These are phyloP conservation scores for Nakataea oryzae DNA, from an alignment of 2,329 filamentous ascomycete species.

Conservation along the genomic window DNA sequence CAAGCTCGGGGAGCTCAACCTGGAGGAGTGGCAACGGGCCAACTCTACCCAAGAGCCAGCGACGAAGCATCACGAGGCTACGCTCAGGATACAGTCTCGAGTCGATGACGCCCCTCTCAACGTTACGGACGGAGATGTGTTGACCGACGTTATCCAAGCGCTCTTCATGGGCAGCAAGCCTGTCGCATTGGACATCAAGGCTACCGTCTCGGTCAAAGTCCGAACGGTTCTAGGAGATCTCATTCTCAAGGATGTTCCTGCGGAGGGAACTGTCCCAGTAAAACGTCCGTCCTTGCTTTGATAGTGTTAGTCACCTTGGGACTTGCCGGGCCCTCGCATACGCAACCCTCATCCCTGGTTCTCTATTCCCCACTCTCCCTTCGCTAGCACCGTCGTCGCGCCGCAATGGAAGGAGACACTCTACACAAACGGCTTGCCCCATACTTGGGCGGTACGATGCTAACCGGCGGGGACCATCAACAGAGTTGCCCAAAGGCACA, in stretches of 20 bases:
- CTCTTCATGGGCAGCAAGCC: constrained; percentile 64
- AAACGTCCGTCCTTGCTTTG: constrained; percentile 74
- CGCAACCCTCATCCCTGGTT: background rate
- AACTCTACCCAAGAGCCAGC: constrained; percentile 63
- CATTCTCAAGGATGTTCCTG: constrained; percentile 73
- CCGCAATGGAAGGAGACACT: too few species aligned
- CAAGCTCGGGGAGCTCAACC: constrained; percentile 71
- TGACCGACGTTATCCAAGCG: constrained; percentile 70
- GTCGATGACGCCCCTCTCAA: constrained; percentile 72
- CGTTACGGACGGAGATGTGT: constrained; percentile 69
- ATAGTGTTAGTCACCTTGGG: constrained; percentile 26
- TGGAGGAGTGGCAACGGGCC: constrained; percentile 69
- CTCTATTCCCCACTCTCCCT: background rate
- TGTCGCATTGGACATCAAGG: constrained; percentile 64
- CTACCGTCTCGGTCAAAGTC: constrained; percentile 73
- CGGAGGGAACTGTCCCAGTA: constrained; percentile 75
- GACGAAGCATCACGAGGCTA: constrained; percentile 44
- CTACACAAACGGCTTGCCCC: background rate
- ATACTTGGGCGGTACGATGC: background rate
- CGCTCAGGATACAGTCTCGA: constrained; percentile 63
- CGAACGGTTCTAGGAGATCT: constrained; percentile 73
- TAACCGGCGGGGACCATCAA: constrained; percentile 1
- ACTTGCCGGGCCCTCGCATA: background rate
- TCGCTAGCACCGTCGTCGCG: too few species aligned
- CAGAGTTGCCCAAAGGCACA: constrained; percentile 49